Percentiles rank a stretch among this genome's conserved stretches.
Conservation (phyloP, 208 protist genomes). For the Leishmania braziliensis region DNA sequence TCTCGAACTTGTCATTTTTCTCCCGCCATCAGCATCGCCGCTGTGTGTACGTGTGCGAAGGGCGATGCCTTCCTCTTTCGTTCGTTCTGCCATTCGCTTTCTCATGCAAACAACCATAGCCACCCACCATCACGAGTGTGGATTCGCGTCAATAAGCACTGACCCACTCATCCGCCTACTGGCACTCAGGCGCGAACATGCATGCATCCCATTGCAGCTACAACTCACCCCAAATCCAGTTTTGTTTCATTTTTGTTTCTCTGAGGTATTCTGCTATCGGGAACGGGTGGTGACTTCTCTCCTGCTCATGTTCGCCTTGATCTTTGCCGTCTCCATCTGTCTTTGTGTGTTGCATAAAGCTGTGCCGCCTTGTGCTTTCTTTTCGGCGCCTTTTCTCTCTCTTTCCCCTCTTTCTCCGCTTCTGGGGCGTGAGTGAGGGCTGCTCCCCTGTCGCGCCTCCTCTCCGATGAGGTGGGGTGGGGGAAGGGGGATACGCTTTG, state of each 20-base stretch:
- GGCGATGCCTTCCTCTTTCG: not conserved
- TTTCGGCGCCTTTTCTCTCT: not conserved
- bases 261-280: not conserved
- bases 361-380: not conserved
- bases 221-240: not conserved
- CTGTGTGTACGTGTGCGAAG: no score
- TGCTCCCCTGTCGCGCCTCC: no score
- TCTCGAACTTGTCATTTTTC: no score
- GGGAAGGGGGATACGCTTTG: no score
- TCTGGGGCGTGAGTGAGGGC: no score
- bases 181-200: not conserved
- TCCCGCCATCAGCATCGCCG: no score
- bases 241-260: not conserved
- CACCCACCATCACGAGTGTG: not conserved
- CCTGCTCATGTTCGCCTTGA: not conserved
- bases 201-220: not conserved
- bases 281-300: not conserved
- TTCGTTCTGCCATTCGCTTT: not conserved
- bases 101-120: not conserved
- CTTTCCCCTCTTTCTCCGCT: not conserved
- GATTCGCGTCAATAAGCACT: not conserved
- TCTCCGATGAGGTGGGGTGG: no score
- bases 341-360: not conserved
- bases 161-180: not conserved
- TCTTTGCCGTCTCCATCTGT: not conserved